Conservation (phyloP, 2,329 filamentous ascomycete species). For the Xenoacremonium recifei region DNA sequence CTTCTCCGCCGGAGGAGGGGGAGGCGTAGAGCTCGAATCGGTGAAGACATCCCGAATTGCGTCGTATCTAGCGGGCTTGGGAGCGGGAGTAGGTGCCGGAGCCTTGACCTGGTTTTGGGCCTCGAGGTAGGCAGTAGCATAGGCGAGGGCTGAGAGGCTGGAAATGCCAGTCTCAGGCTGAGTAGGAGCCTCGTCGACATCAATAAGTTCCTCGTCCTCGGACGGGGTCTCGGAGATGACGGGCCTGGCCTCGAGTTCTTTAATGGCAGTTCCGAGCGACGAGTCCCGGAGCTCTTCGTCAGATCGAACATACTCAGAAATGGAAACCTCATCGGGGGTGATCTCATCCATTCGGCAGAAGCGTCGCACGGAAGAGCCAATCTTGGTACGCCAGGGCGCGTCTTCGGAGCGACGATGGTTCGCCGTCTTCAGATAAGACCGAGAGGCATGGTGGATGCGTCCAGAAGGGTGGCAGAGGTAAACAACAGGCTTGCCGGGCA, state of each 20-base stretch:
- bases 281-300: slow-evolving; percentile 32
- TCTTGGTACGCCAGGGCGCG: slow-evolving; percentile 32
- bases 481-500: slow-evolving; percentile 48
- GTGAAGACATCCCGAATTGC: slow-evolving; percentile 43
- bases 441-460: slow-evolving; percentile 48
- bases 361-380: slow-evolving; percentile 33
- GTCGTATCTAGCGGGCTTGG: slow-evolving; percentile 34
- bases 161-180: slow-evolving; percentile 26
- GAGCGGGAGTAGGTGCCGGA: slow-evolving; percentile 21
- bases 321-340: slow-evolving; percentile 30
- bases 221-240: slow-evolving; percentile 22
- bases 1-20: slow-evolving; percentile 23
- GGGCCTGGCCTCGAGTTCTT: slow-evolving; percentile 31
- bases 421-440: slow-evolving; percentile 37
- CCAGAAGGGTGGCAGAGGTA: slow-evolving; percentile 47
- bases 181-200: slow-evolving; percentile 18
- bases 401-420: slow-evolving; percentile 35
- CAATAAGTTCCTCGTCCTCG: slow-evolving; percentile 25
- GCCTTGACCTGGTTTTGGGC: slow-evolving; percentile 26
- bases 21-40: slow-evolving; percentile 30
- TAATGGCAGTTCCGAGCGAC: slow-evolving; percentile 35
- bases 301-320: slow-evolving; percentile 32
- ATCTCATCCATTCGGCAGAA: slow-evolving; percentile 37
- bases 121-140: slow-evolving; percentile 30
- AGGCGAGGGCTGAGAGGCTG: slow-evolving; percentile 29